A percentile compares a stretch with the other conserved stretches of the same genome.
Evolutionary conservation across 2,329 filamentous ascomycete genomes (phyloP).

Genomic region (Colletotrichum sp.): DNA sequence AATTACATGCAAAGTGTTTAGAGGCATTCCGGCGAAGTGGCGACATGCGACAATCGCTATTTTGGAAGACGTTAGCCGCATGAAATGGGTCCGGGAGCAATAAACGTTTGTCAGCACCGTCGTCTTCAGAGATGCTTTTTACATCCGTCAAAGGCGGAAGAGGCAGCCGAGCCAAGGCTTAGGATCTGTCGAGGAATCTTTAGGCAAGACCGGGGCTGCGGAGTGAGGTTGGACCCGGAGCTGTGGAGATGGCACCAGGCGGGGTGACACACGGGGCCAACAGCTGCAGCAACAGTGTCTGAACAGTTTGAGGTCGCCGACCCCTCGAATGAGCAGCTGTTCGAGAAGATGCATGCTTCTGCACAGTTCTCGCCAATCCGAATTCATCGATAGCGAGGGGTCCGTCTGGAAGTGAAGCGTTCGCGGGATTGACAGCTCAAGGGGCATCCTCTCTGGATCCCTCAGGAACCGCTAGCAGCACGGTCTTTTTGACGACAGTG

Average conservation of each 20-base stretch:
- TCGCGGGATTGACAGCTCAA: background rate
- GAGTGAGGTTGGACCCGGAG: background rate
- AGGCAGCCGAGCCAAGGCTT: slow-evolving; percentile 1
- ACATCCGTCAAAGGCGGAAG: background rate
- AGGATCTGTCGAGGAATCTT: background rate
- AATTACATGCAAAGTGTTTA: background rate
- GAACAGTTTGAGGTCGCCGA: background rate
- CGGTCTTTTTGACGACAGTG: background rate
- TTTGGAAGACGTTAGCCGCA: background rate
- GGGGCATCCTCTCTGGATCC: background rate
- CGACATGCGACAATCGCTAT: background rate
- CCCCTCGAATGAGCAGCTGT: background rate
- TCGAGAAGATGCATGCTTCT: background rate
- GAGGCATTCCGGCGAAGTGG: background rate
- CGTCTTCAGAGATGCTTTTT: background rate
- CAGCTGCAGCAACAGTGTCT: background rate
- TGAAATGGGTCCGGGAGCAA: background rate
- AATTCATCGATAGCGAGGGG: background rate
- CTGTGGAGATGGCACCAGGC: background rate
- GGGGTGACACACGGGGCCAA: background rate
- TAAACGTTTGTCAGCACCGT: background rate
- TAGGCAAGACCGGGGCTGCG: background rate
- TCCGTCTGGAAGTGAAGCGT: background rate
- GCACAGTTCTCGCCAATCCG: background rate
- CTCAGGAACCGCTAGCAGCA: background rate